Base-by-base conservation (phyloP, 192 early-diverging fungal genomes). In the Coemansia sp. region DNA sequence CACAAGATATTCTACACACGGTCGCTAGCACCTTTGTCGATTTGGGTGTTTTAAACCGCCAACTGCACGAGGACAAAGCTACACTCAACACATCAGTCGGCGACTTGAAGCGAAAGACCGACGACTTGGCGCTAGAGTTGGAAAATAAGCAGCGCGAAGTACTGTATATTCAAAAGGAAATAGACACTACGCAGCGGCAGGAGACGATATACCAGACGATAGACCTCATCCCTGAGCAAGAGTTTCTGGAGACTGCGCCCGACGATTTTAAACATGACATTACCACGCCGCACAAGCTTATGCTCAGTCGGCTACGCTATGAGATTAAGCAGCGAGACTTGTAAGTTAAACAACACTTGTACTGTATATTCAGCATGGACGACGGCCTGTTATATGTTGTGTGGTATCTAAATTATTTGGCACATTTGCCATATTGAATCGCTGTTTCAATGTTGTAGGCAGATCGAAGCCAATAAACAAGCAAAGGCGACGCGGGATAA, bases 151-250 rank as follows among this genome's bases (percentile, higher is more conserved):
- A 45, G 31, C 66, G 76, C 45, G 80, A 83, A 46, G 63, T 70
- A 17, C 38, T 50, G 11, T 83, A 78, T 10, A 73, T 83, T 38
- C 64, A 73, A 55, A 64, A 70, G 44, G 80, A 83, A 45, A 83
- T 83, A 34, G 70, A 66, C 8, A 72, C 73, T 8, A 83, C 80
- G 10, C 31, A 72, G 25, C 74, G 66, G 45, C 66, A 75, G 60
- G 76, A 83, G 60, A 83, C 80, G 3, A 83, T 83, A 44, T 83
- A 83, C 63, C 80, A 83, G 63, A 66, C 60, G 51, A 83, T 83
- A 7, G 73, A 77, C 14, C 55, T 83, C 6, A 62, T 75, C 4
- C 53, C 76, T n/a, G 41, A 75, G 25, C 73, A 71, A 0, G 59
- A 70, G 51, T 76, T 76, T 36, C 19, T 68, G 63, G 70, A 55